A percentile compares a stretch with the other conserved stretches of the same genome.
phyloP scores from a whole-genome alignment of 2,329 filamentous ascomycete species.

The Hymenoscyphus repandus region DNA sequence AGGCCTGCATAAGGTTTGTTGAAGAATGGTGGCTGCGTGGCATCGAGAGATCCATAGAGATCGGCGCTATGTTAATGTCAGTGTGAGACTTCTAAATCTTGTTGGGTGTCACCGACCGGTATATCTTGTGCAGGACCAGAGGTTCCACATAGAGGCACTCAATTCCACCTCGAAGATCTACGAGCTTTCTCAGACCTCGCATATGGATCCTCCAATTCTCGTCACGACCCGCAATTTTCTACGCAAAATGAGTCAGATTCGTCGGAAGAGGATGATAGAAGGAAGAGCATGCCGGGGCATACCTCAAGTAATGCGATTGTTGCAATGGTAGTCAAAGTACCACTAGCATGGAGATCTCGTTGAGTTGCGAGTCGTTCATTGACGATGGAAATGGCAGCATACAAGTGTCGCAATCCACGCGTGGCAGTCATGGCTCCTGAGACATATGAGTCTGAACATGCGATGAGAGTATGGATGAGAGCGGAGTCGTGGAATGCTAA shows the following conservation, averaged over 20 bases:
- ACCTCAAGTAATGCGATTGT: slow-evolving; percentile 2
- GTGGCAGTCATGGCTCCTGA: too few relatives aligned
- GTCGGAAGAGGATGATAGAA: too few relatives aligned
- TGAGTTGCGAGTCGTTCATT: background rate
- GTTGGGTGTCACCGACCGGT: too few relatives aligned
- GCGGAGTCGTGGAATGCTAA: slow-evolving; percentile 2
- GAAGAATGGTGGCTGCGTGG: too few relatives aligned
- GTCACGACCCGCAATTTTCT: slow-evolving; percentile 1
- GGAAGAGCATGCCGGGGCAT: background rate
- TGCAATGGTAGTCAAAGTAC: slow-evolving; percentile 1
- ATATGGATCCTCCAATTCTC: slow-evolving; percentile 5
- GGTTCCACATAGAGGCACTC: slow-evolving; percentile 1
- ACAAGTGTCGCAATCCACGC: background rate
- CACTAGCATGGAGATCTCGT: background rate
- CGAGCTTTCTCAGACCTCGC: slow-evolving; percentile 1
- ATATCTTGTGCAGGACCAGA: background rate
- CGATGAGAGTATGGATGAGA: too few relatives aligned
- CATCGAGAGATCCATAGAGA: too few relatives aligned
- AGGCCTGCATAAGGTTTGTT: too few relatives aligned
- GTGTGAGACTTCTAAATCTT: too few relatives aligned
- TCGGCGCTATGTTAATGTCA: too few relatives aligned
- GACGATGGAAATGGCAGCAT: slow-evolving; percentile 3
- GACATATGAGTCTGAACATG: too few relatives aligned
- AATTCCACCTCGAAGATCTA: background rate
- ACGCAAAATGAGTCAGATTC: background rate